Evolutionary conservation across 768 basidiomycete species (phyloP).

Genomic region (Mycena pura): DNA sequence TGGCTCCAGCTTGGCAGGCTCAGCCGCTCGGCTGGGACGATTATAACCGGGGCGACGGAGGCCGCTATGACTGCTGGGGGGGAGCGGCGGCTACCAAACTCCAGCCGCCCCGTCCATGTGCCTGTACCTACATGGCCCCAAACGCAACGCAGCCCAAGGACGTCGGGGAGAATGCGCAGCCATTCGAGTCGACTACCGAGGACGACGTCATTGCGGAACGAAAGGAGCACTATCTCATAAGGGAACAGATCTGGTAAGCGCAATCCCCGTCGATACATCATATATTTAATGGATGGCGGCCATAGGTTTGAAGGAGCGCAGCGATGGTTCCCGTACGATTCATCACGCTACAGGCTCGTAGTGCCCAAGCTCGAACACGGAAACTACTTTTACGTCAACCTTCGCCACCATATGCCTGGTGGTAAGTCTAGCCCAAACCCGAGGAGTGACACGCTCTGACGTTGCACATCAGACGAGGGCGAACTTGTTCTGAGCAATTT

Average conservation of each 20-base stretch:
- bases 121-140: neutral
- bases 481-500: slow-evolving; percentile 25
- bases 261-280: neutral
- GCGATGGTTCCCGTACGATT: slow-evolving; percentile 29
- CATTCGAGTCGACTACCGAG: slow-evolving; percentile 1
- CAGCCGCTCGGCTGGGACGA: too few species aligned
- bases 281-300: neutral
- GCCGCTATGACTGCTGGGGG: neutral
- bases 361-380: slow-evolving; percentile 19
- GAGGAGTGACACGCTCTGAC: neutral
- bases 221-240: slow-evolving; percentile 17
- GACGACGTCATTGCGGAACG: slow-evolving; percentile 16
- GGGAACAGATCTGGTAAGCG: slow-evolving; percentile 13
- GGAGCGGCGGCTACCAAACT: neutral
- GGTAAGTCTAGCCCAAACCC: neutral
- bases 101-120: neutral
- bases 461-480: slow-evolving; percentile 15
- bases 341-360: slow-evolving; percentile 13
- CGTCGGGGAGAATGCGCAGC: neutral
- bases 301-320: neutral
- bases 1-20: too few species aligned
- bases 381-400: slow-evolving; percentile 31
- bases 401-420: slow-evolving; percentile 9
- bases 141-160: neutral
- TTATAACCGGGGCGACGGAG: neutral